A percentile compares a stretch with the other conserved stretches of the same genome.
Conservation (phyloP, 2,329 filamentous ascomycete species). For the Penicillium frequentans region DNA sequence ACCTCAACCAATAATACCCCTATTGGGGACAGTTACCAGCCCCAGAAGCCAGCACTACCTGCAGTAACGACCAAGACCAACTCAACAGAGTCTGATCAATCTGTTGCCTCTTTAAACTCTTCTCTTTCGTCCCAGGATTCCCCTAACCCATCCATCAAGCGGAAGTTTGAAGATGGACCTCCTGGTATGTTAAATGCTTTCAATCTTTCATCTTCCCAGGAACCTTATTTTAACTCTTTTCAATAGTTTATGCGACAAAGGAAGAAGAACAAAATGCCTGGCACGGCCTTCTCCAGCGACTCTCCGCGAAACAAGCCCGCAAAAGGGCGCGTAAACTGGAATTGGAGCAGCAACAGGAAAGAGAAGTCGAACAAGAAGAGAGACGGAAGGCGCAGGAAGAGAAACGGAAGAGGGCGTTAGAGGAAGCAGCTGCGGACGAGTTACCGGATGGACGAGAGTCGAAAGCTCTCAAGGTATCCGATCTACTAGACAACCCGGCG, state of each 20-base stretch:
- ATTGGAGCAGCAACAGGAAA: not conserved
- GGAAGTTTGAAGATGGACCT: not conserved
- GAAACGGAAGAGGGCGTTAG: constrained; percentile 31
- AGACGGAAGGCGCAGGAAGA: not conserved
- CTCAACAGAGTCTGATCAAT: too few relatives aligned
- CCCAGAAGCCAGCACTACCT: not conserved
- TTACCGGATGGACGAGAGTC: constrained; percentile 13
- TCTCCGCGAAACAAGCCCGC: constrained; percentile 22
- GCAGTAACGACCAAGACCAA: not conserved
- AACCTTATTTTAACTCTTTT: not conserved
- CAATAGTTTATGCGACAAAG: constrained; percentile 1
- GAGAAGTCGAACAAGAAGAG: not conserved
- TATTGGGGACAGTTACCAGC: not conserved
- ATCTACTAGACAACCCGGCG: constrained; percentile 14
- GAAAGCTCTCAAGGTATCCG: constrained; percentile 27
- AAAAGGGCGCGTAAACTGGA: not conserved
- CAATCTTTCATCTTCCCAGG: not conserved
- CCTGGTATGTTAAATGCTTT: not conserved
- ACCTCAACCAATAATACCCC: not conserved
- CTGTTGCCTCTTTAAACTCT: not conserved
- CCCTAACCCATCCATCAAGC: not conserved
- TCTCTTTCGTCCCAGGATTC: not conserved
- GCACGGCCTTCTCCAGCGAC: constrained; percentile 5
- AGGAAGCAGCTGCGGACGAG: constrained; percentile 25
- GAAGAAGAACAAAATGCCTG: constrained; percentile 8